These are phyloP conservation scores for Geotrichum klebahnii DNA, from an alignment of 1,139 yeast species.

Conservation along the genomic window DNA sequence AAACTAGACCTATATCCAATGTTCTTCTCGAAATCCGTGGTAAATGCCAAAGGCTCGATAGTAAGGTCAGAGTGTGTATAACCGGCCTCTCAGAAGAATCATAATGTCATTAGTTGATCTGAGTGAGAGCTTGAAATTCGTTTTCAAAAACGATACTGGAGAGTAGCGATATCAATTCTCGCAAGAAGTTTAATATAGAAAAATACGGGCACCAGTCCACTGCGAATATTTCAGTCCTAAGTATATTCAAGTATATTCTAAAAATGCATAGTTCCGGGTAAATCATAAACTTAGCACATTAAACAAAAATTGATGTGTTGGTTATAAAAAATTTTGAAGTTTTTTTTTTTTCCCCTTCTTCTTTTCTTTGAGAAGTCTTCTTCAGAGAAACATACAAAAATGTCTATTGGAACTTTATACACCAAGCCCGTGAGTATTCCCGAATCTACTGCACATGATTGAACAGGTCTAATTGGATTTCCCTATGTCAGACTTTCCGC, in stretches of 20 bases:
- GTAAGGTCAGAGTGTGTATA: too few species aligned
- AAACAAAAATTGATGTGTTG: background rate
- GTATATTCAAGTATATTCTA: background rate
- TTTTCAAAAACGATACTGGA: background rate
- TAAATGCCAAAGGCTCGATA: too few species aligned
- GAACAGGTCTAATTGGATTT: background rate
- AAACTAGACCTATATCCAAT: too few species aligned
- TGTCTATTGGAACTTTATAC: conserved; percentile 39
- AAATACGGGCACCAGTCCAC: background rate
- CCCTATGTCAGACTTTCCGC: conserved; percentile 17
- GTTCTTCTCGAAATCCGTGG: too few species aligned
- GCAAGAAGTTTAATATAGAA: background rate
- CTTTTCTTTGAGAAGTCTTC: background rate
- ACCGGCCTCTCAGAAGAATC: too few species aligned
- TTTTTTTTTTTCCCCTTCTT: background rate
- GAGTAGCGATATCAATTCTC: background rate
- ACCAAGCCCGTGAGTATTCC: conserved; percentile 27
- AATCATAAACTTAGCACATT: background rate
- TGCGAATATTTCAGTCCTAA: background rate
- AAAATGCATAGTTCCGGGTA: conserved; percentile 4
- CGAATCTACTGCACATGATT: conserved; percentile 10
- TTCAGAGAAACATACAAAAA: conserved; percentile 16
- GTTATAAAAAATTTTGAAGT: background rate
- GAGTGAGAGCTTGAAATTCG: too few species aligned
- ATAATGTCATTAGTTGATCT: too few species aligned